These are phyloP conservation scores for Coemansia sp. DNA, from an alignment of 192 early-diverging fungal genomes.

Conservation along the genomic window DNA sequence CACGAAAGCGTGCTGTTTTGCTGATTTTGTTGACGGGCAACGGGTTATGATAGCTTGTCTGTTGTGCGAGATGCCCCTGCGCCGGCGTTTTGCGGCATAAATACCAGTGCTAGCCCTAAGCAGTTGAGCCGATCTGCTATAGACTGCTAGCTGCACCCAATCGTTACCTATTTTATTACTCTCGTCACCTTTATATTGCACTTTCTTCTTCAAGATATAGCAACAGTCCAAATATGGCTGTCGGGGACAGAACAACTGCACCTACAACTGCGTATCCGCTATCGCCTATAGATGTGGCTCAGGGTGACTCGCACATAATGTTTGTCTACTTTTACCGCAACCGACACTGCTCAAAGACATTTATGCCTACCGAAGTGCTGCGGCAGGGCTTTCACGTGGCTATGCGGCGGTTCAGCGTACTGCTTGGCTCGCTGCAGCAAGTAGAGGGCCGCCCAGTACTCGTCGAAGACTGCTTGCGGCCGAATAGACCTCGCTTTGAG, in stretches of 20 bases:
- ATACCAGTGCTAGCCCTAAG: not conserved
- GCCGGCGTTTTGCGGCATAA: not conserved
- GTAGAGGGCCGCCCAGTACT: not conserved
- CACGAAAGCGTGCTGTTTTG: not conserved
- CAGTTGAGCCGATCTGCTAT: not conserved
- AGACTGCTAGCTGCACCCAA: not conserved
- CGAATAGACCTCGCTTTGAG: constrained; percentile 7
- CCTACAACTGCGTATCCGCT: constrained; percentile 1
- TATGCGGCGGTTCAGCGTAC: constrained; percentile 7
- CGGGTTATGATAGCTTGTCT: not conserved
- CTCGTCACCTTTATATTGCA: not conserved
- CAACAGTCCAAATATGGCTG: not conserved
- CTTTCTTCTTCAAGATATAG: not conserved
- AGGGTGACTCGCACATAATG: constrained; percentile 23
- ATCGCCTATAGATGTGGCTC: constrained; percentile 13
- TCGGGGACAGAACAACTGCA: not conserved
- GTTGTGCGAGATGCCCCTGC: not conserved
- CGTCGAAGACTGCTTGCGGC: not conserved
- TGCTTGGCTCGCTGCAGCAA: constrained; percentile 3
- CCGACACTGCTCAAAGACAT: not conserved
- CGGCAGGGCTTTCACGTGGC: constrained; percentile 4
- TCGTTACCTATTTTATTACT: not conserved
- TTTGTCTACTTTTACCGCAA: constrained; percentile 26
- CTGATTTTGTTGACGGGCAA: not conserved
- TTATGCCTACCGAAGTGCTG: constrained; percentile 15